Percentiles rank a stretch among this genome's conserved stretches.
phyloP scores from a whole-genome alignment of 2,329 filamentous ascomycete genomes.

The Thielaviopsis euricoi region DNA sequence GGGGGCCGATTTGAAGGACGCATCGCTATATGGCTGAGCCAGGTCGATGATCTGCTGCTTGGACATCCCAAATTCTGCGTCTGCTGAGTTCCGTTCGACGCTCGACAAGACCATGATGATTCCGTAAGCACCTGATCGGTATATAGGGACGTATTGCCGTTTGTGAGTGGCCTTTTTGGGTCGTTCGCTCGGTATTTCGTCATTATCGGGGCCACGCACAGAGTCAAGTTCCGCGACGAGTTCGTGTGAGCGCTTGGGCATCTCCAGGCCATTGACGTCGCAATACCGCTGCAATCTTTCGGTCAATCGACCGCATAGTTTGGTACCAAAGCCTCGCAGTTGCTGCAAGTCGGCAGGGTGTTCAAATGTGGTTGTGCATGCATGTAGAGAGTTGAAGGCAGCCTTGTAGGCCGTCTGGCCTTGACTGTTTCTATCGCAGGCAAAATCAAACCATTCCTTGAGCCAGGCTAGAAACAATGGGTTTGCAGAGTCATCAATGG shows the following conservation, averaged over 20 bases:
- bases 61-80: constrained; percentile 36
- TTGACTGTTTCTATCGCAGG: neutral
- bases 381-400: neutral
- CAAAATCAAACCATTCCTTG: neutral
- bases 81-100: constrained; percentile 32
- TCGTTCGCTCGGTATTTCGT: neutral
- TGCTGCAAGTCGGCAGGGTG: neutral
- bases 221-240: neutral
- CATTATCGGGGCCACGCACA: neutral
- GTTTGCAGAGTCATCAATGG: neutral
- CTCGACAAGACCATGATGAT: constrained; percentile 50
- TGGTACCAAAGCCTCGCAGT: neutral
- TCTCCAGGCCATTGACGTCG: neutral
- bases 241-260: neutral
- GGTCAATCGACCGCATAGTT: neutral
- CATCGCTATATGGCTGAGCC: constrained; percentile 56
- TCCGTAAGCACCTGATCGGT: constrained; percentile 61
- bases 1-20: constrained; percentile 51
- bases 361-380: neutral
- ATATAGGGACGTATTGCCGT: constrained; percentile 54
- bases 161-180: constrained; percentile 42
- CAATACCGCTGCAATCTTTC: neutral
- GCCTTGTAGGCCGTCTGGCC: neutral
- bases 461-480: neutral
- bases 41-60: constrained; percentile 52